Evolutionary conservation across 768 basidiomycete genomes (phyloP), one percentile per base, ranked within the genome.

Genomic region (Kwoniella mangroviensis): DNA sequence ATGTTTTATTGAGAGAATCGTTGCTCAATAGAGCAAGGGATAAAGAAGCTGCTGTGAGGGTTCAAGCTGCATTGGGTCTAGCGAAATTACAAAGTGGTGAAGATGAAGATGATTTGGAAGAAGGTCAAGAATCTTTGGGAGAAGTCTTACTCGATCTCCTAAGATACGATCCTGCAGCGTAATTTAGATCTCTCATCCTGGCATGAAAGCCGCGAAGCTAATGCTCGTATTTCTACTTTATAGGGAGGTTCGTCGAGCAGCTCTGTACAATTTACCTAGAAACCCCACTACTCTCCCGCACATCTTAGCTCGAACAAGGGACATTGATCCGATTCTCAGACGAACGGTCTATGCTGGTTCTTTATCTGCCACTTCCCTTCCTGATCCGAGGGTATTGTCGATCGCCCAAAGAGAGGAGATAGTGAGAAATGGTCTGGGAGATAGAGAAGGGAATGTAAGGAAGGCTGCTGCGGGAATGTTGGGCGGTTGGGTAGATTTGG

Each of bases 171-270:
- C 85, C 90, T 1, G 89, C 92, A 11, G 84, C 90, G 92, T 96
- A 79, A 70, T 92, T 84, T 24, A 52, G 10, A 21, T 19, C 34
- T 49, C 66, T 52, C 21, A 60, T 63, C 11, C 24, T 10, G n/a
- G 51, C 42, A 49, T 17, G 42, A 3, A 62, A 45, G 40, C 58
- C 12, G 19, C 13, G 26, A 5, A 3, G 41, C 68, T 66, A 24
- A 69, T 28, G 13, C 45, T 19, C 62, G 42, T 52, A 26, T 43
- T 43, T 21, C 58, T 19, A 1, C 13, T 45, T 9, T 51, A 26
- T 75, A 94, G 93, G 2, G 95, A 98, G 59, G 95, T 98, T 21
- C 94, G 96, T 4, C 88, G 91, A 41, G 89, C 90, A 0, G 88
- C 89, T 0, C 84, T 97, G 0, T 85, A 90, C 67, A 92, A 92